Conservation (phyloP, 1,284 basidiomycete genomes). For the Papiliotrema flavescens region DNA sequence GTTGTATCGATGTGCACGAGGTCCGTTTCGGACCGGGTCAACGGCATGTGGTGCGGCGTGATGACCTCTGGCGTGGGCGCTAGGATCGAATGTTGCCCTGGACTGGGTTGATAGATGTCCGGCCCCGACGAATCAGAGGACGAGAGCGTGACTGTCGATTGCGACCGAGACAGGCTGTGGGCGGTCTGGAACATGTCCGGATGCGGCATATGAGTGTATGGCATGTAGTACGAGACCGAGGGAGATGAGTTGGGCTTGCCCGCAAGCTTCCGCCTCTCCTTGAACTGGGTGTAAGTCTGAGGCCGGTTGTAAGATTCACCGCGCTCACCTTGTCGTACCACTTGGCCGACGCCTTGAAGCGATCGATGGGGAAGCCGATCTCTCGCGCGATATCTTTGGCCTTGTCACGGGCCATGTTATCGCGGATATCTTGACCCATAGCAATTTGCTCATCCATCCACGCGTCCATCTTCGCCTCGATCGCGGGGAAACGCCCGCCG, state of each 20-base stretch:
- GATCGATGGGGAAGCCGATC: conserved; percentile 45
- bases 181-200: conserved; percentile 12
- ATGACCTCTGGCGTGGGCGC: conserved; percentile 1
- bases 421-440: conserved; percentile 42
- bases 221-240: conserved; percentile 14
- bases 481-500: conserved; percentile 47
- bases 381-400: conserved; percentile 50
- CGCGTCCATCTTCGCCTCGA: conserved; percentile 48
- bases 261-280: conserved; percentile 32
- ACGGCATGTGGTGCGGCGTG: conserved; percentile 12
- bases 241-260: conserved; percentile 20
- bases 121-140: conserved; percentile 34
- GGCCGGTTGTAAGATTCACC: conserved; percentile 1
- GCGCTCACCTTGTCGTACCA: conserved; percentile 54
- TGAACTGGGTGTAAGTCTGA: conserved; percentile 26
- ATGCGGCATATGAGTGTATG: conserved; percentile 16
- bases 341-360: conserved; percentile 54
- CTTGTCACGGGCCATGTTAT: conserved; percentile 47
- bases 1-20: conserved; percentile 20
- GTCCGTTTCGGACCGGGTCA: conserved; percentile 28
- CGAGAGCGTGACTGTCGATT: conserved; percentile 36
- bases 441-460: conserved; percentile 48
- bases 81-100: conserved; percentile 3
- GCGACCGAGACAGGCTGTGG: conserved; percentile 28
- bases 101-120: conserved; percentile 20